These are phyloP conservation scores for Paulownia fortunei DNA, from an alignment of 257 asterid species.

Conservation along the genomic window DNA sequence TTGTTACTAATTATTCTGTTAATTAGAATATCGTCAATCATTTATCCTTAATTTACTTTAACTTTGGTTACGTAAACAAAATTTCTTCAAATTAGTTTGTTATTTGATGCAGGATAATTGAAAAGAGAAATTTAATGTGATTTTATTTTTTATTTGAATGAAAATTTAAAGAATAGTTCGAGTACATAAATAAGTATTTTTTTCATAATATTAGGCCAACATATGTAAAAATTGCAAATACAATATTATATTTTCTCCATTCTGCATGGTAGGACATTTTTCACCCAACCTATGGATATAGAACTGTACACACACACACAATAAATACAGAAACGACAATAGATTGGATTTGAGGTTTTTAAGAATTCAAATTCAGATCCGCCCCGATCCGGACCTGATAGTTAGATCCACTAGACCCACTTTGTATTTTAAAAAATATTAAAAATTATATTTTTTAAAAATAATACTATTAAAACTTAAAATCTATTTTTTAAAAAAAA, in stretches of 20 bases:
- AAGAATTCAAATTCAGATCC: too few relatives aligned
- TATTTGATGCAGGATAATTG: neutral
- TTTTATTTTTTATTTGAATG: neutral
- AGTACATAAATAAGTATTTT: neutral
- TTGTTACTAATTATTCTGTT: neutral
- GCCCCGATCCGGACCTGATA: too few relatives aligned
- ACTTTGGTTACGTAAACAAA: neutral
- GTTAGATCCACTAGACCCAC: too few relatives aligned
- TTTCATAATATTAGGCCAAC: neutral
- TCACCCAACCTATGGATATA: neutral
- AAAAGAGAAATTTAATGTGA: neutral
- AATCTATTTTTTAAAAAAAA: too few relatives aligned
- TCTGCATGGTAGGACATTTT: neutral
- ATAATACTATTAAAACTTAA: too few relatives aligned
- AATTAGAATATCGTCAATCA: neutral
- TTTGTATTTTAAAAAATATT: too few relatives aligned
- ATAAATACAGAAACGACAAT: too few relatives aligned
- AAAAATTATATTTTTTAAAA: too few relatives aligned
- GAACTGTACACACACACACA: neutral
- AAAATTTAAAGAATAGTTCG: neutral
- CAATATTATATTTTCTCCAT: neutral
- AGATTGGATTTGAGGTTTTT: too few relatives aligned
- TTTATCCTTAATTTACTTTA: neutral
- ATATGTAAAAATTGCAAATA: neutral
- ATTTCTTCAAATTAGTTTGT: neutral